Percentiles rank a stretch among this genome's conserved stretches.
Evolutionary conservation across 2,329 filamentous ascomycete genomes (phyloP).

Genomic region (Colletotrichum destructivum): DNA sequence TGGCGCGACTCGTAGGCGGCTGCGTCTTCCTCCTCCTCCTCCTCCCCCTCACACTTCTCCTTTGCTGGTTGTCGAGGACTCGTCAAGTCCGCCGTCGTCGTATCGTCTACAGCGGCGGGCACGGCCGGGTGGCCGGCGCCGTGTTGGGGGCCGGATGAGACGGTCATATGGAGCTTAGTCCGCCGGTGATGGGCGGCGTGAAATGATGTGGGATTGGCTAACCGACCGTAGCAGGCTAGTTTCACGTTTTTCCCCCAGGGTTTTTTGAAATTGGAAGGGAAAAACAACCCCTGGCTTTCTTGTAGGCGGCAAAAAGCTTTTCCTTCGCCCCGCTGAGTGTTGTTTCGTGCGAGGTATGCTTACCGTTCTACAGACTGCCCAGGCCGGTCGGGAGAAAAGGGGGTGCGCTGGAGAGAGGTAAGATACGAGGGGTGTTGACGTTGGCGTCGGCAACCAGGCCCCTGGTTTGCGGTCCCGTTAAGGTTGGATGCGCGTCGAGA

Average conservation of each 20-base stretch:
- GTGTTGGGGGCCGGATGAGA: conserved; percentile 30
- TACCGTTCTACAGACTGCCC: not conserved
- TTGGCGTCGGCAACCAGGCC: conserved; percentile 8
- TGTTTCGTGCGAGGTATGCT: not conserved
- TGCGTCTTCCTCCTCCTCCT: conserved; percentile 48
- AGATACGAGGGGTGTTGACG: not conserved
- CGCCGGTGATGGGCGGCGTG: not conserved
- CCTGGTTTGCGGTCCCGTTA: conserved; percentile 37
- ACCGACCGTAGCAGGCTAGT: not conserved
- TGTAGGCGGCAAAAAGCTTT: not conserved
- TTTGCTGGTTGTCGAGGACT: not conserved
- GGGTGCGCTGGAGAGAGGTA: not conserved
- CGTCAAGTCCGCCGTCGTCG: not conserved
- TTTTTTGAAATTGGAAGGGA: not conserved
- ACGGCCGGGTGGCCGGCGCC: conserved; percentile 29
- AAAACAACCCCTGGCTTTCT: not conserved
- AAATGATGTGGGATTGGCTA: not conserved
- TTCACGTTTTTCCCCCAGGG: too few relatives aligned
- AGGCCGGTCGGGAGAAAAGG: not conserved
- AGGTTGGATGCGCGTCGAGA: conserved; percentile 26
- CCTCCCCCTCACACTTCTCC: not conserved
- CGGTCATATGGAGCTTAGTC: conserved; percentile 14
- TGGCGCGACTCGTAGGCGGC: conserved; percentile 85
- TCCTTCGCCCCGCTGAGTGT: not conserved
- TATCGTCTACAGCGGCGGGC: conserved; percentile 15